Base-by-base conservation (phyloP, 768 basidiomycete genomes). In the Pulveroboletus sp. region DNA sequence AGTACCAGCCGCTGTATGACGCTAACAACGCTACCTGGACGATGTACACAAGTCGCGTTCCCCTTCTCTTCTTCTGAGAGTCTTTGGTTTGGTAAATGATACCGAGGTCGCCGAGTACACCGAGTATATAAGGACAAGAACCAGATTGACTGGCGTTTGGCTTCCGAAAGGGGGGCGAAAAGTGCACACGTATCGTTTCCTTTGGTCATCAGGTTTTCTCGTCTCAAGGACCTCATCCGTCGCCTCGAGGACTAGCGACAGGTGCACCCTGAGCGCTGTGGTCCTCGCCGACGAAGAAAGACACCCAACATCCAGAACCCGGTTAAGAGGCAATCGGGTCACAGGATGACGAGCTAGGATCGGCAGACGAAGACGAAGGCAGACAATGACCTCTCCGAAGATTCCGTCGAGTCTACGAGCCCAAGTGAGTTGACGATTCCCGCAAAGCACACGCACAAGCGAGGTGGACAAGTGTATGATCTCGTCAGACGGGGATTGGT, bases 271-370 rank as follows among this genome's bases (percentile, higher is more conserved):
- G 47, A 51, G 31, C 53, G 47, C n/a, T 14, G 21, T 21, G 6
- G 45, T 2, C 51, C 55, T 8, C 47, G 48, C 9, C 36, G 7
- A 24, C 42, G 28, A 32, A 46, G 59, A 35, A 47, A 27, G 24
- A 27, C 26, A 5, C 46, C 39, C 10, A 0, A 27, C 14, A 47
- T 60, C 9, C 48, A 50, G 38, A 55, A 60, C 38, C 59, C 53
- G 0, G 44, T 46, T 6, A 53, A 59, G 53, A 61, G 13, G 43
- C 46, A 2, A 17, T 62, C 8, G 61, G 60, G 21, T 48, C 45
- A 0, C 47, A 54, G 54, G 37, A 63, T 35, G 57, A 60, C 10
- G 32, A 6, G 3, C 15, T 1, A 2, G 54, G 54, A 8, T 54
- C 57, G 2, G 57, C 57, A 4, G 57, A 1, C 1, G 61, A 61